phyloP scores from a whole-genome alignment of 371 early-diverging fungal species.

The Mortierella sp. region DNA sequence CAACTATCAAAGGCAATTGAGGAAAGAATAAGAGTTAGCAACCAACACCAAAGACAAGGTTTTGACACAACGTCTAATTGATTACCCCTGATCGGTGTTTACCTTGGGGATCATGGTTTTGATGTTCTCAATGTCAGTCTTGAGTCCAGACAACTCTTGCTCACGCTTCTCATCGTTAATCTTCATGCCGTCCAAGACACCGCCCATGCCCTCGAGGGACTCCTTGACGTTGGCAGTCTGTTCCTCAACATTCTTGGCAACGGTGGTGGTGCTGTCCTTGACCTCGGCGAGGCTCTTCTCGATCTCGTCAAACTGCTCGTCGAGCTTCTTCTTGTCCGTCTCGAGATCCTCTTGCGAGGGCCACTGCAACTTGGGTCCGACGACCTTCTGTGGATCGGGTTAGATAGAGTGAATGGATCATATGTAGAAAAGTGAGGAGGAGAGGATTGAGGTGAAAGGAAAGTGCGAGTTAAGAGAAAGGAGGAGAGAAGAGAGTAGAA shows the following conservation, averaged over 20 bases:
- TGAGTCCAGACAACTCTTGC: constrained; percentile 77
- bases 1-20: constrained; percentile 60
- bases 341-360: constrained; percentile 78
- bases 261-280: constrained; percentile 66
- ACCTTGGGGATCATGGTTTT: constrained; percentile 86
- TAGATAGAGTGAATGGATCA: background rate
- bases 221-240: constrained; percentile 83
- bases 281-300: constrained; percentile 81
- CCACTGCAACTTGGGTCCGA: constrained; percentile 78
- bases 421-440: background rate
- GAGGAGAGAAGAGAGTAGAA: background rate
- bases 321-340: constrained; percentile 80
- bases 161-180: constrained; percentile 79
- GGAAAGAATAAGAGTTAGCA: background rate
- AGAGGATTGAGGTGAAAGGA: background rate
- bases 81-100: constrained; percentile 8
- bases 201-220: constrained; percentile 76
- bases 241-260: constrained; percentile 72
- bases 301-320: constrained; percentile 81
- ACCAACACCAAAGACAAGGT: background rate
- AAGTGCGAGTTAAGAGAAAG: background rate
- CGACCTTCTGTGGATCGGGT: constrained; percentile 65
- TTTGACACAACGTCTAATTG: background rate
- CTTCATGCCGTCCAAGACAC: constrained; percentile 76
- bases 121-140: constrained; percentile 84